A percentile compares a stretch with the other conserved stretches of the same genome.
Evolutionary conservation across 768 basidiomycete genomes (phyloP).

Genomic region (Lactarius tabidus): DNA sequence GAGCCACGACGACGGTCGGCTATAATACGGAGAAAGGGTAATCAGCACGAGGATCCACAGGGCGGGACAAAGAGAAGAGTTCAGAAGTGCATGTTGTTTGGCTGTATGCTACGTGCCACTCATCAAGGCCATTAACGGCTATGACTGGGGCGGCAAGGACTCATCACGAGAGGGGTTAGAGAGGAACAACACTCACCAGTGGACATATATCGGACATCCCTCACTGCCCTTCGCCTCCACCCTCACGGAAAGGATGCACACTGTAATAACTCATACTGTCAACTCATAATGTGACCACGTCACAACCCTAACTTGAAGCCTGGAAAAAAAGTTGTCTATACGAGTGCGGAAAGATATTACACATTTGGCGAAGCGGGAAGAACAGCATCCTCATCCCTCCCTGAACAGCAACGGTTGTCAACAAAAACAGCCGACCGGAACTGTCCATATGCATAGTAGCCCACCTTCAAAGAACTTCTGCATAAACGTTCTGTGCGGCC

Average conservation of each 20-base stretch:
- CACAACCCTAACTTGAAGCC: constrained; percentile 3
- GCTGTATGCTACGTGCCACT: constrained; percentile 26
- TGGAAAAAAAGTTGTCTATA: constrained; percentile 20
- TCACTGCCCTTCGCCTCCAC: neutral
- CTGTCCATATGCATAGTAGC: constrained; percentile 28
- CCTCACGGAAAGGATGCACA: neutral
- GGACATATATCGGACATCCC: neutral
- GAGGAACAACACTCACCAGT: constrained; percentile 7
- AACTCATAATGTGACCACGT: no score
- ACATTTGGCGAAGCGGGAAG: constrained; percentile 42
- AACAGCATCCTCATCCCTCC: constrained; percentile 70
- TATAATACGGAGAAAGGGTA: neutral
- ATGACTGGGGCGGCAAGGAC: constrained; percentile 28
- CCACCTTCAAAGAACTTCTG: constrained; percentile 82
- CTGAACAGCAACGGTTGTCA: constrained; percentile 35
- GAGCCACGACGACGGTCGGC: neutral
- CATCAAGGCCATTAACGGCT: constrained; percentile 26
- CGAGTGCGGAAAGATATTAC: constrained; percentile 18
- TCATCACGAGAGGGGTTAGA: constrained; percentile 18
- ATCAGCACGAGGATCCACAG: neutral
- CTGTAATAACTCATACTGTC: neutral
- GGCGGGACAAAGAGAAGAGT: constrained; percentile 1
- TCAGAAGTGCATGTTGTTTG: constrained; percentile 27
- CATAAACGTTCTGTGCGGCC: constrained; percentile 59
- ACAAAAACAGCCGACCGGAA: neutral